Evolutionary conservation across 2,329 filamentous ascomycete genomes (phyloP).

Genomic region (Beauveria brongniartii): DNA sequence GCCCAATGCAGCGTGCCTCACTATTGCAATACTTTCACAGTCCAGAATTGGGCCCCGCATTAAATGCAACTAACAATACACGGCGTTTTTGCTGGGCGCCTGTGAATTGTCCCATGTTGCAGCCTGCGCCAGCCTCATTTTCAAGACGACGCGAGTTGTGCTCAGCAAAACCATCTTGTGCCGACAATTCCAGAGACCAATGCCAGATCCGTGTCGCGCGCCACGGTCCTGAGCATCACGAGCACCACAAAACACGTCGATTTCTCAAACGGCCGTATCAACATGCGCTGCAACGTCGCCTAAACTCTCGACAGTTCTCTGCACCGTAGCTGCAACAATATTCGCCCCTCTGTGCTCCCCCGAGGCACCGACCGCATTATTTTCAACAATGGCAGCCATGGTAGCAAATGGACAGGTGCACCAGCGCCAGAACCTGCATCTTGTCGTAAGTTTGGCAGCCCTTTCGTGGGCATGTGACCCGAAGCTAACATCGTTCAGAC

Average conservation of each 20-base stretch:
- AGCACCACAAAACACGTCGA: neutral
- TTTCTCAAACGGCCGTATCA: neutral
- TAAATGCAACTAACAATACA: conserved; percentile 12
- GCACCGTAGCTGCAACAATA: neutral
- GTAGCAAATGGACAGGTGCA: conserved; percentile 25
- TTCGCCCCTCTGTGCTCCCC: neutral
- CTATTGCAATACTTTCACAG: neutral
- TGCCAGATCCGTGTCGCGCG: neutral
- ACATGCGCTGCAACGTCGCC: conserved; percentile 5
- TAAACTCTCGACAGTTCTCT: neutral
- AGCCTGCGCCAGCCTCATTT: conserved; percentile 5
- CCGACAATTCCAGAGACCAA: neutral
- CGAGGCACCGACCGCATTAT: neutral
- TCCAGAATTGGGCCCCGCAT: neutral
- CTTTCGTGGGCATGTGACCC: neutral
- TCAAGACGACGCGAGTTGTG: conserved; percentile 6
- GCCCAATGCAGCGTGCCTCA: neutral
- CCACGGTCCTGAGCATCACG: conserved; percentile 6
- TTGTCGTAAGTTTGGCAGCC: conserved; percentile 33
- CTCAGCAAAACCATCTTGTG: neutral
- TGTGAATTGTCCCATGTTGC: conserved; percentile 6
- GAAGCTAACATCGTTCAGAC: conserved; percentile 38
- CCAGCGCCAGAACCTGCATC: conserved; percentile 38
- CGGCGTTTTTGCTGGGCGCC: neutral
- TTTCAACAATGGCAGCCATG: conserved; percentile 12